Evolutionary conservation across 371 early-diverging fungal genomes (phyloP), one percentile per base, ranked within the genome.

Genomic region (Mortierella sp.): DNA sequence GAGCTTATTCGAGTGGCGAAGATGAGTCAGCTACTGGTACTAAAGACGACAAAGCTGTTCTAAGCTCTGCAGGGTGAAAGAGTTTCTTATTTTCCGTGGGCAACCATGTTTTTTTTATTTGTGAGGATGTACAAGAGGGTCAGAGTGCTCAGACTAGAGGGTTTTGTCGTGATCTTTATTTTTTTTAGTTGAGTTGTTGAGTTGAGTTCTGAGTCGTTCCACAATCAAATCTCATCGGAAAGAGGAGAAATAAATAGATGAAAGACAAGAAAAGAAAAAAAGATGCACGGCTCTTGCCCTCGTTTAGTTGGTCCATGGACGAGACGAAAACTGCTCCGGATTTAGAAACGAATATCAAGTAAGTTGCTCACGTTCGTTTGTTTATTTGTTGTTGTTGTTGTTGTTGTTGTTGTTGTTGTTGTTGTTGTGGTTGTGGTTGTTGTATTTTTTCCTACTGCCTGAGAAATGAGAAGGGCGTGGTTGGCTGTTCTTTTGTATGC

Each of bases 151-250:
- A 18, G 21, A 18, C 21, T 65, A 21, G 18, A 65, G 16, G 35
- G 35, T 18, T 65, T 38, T 65, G 38, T 65, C 65, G 65, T 65
- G 65, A 38, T 65, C n/a, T n/a, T n/a, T n/a, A n/a, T 38, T 63
- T 63, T 63, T 63, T 16, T 7, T 35, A 51, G 29, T 63, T 63
- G 29, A 10, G 29, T 27, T 58, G 29, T 27, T 58, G 46, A 46
- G 58, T 27, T 56, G 54, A 54, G 12, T 11, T 56, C 56, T 7
- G n/a, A 21, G 51, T 51, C n/a, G 56, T 56, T 8, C 56, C 65
- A 65, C 65, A 65, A 65, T 65, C 65, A 46, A 32, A 65, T 65
- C 65, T 65, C 65, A 65, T 65, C 65, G 29, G 6, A 32, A 65
- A 29, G 2, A 29, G 60, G 60, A 32, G 41, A 60, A 41, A 63